Evolutionary conservation across 163 green algal species (phyloP).

Genomic region (Volvox carteri): DNA sequence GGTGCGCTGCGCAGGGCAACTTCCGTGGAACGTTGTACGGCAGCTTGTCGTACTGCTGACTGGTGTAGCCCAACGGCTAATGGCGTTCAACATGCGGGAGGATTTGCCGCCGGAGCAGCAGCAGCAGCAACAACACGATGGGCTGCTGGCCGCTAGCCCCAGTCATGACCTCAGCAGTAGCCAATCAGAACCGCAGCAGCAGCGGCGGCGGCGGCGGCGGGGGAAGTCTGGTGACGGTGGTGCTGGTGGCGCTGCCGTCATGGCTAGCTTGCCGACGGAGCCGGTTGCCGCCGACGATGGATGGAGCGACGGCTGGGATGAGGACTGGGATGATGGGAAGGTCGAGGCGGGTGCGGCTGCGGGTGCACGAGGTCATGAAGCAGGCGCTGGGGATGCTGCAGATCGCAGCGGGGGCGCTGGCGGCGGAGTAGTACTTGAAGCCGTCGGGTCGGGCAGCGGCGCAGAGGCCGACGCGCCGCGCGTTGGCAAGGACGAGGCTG

Average conservation of each 20-base stretch:
- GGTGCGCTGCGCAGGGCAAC: neutral
- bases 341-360: neutral
- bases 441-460: too few species aligned
- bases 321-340: neutral
- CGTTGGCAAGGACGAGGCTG: neutral
- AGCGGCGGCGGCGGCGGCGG: neutral
- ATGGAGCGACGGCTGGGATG: slow-evolving; percentile 31
- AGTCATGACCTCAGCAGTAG: too few species aligned
- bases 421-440: too few species aligned
- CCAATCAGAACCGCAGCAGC: neutral
- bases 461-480: neutral
- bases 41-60: slow-evolving; percentile 58
- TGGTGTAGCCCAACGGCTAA: slow-evolving; percentile 16
- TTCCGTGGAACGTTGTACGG: slow-evolving; percentile 56
- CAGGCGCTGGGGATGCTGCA: neutral
- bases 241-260: too few species aligned
- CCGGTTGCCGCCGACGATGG: neutral
- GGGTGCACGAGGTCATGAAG: neutral
- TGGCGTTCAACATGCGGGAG: slow-evolving; percentile 58
- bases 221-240: too few species aligned
- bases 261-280: too few species aligned
- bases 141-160: too few species aligned
- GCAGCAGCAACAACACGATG: neutral
- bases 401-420: too few species aligned
- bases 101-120: slow-evolving; percentile 4